phyloP scores from a whole-genome alignment of 2,329 filamentous ascomycete species.

The Ceratocystis cacaofunesta region DNA sequence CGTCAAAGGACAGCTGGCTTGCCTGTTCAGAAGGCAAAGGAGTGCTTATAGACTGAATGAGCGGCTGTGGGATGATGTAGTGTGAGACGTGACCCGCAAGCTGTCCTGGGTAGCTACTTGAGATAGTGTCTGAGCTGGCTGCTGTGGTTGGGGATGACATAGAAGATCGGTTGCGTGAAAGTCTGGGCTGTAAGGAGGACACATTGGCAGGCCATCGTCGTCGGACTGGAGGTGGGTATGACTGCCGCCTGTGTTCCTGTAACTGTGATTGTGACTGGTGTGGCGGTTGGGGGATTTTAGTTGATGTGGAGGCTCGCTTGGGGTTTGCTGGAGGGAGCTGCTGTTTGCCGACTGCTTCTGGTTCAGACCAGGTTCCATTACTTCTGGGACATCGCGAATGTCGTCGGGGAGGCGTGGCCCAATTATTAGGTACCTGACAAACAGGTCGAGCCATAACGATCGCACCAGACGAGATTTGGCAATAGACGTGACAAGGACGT shows the following conservation, averaged over 20 bases:
- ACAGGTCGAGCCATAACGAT: conserved; percentile 14
- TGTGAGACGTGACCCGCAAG: conserved; percentile 13
- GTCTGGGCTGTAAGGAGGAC: conserved; percentile 16
- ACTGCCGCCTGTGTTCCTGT: not conserved
- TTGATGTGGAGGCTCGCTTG: not conserved
- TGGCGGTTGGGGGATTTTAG: not conserved
- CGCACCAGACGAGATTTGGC: conserved; percentile 7
- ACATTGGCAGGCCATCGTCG: conserved; percentile 11
- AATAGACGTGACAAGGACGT: not conserved
- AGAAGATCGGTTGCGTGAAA: conserved; percentile 17
- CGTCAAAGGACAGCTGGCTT: not conserved
- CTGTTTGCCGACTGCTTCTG: not conserved
- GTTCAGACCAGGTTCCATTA: conserved; percentile 5
- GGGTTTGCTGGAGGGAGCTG: not conserved
- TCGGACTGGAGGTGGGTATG: conserved; percentile 14
- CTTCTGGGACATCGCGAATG: conserved; percentile 14
- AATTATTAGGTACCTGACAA: conserved; percentile 13
- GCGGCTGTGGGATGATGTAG: conserved; percentile 14
- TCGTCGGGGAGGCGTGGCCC: conserved; percentile 16
- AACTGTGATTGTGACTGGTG: not conserved
- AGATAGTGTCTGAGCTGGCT: not conserved
- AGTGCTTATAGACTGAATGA: conserved; percentile 14
- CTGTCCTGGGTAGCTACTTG: conserved; percentile 16
- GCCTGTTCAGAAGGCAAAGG: not conserved
- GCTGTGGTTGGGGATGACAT: not conserved